Evolutionary conservation across 495 filamentous ascomycete genomes (phyloP).

Genomic region (Aspergillus ostianus): DNA sequence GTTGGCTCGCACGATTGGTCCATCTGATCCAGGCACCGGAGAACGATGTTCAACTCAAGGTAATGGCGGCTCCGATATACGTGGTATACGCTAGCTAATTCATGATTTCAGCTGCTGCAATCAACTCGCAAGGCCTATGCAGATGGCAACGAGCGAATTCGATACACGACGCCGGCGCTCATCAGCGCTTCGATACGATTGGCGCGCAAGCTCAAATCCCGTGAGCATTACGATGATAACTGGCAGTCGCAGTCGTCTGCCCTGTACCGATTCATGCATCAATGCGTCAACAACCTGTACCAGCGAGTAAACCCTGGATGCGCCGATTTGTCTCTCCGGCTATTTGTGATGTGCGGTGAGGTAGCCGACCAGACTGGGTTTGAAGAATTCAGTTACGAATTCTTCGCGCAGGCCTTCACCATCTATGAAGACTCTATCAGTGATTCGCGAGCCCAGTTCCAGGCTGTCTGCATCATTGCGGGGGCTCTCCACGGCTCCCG

Average conservation of each 20-base stretch:
- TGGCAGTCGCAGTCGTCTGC: slow-evolving; percentile 87
- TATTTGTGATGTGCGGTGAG: slow-evolving; percentile 90
- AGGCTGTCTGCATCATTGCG: slow-evolving; percentile 93
- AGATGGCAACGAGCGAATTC: slow-evolving; percentile 92
- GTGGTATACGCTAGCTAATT: slow-evolving; percentile 24
- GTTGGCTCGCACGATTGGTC: slow-evolving; percentile 87
- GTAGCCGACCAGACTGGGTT: slow-evolving; percentile 88
- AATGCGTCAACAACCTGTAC: slow-evolving; percentile 81
- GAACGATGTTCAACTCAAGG: slow-evolving; percentile 92
- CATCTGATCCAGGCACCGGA: slow-evolving; percentile 79
- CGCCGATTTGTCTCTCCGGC: slow-evolving; percentile 81
- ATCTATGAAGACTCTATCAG: slow-evolving; percentile 96
- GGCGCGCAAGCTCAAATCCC: slow-evolving; percentile 81
- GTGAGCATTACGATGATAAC: slow-evolving; percentile 93
- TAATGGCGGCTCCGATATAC: slow-evolving; percentile 21
- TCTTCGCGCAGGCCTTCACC: slow-evolving; percentile 97
- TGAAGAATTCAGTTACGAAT: slow-evolving; percentile 96
- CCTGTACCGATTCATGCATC: slow-evolving; percentile 93
- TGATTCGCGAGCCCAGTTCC: slow-evolving; percentile 94
- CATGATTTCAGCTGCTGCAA: slow-evolving; percentile 68
- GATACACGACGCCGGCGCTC: slow-evolving; percentile 90
- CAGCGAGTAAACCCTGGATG: slow-evolving; percentile 76
- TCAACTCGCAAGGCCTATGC: slow-evolving; percentile 80
- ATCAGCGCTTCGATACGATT: slow-evolving; percentile 89
- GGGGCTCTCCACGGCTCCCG: slow-evolving; percentile 82